Evolutionary conservation across 345 rosid genomes (phyloP).

Genomic region (Arabis hirsuta): DNA sequence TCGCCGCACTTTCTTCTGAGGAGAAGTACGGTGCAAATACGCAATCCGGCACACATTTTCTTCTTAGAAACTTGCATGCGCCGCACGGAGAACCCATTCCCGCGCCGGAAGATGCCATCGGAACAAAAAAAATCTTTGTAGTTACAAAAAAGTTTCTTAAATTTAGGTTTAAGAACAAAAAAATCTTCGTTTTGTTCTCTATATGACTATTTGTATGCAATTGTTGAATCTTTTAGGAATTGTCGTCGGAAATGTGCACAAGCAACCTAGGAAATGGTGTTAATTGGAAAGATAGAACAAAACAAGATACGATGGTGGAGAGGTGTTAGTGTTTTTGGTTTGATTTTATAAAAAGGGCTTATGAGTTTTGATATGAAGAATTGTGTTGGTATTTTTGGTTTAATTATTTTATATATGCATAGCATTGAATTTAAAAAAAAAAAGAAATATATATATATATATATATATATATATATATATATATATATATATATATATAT

Average conservation of each 20-base stretch:
- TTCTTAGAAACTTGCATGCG: constrained; percentile 58
- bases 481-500: background rate
- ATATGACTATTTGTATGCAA: background rate
- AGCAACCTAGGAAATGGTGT: constrained; percentile 31
- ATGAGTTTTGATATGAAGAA: background rate
- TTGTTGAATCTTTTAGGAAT: background rate
- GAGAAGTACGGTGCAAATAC: constrained; percentile 52
- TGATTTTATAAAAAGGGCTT: constrained; percentile 28
- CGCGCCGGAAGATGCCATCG: constrained; percentile 20
- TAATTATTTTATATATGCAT: background rate
- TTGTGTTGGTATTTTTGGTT: background rate
- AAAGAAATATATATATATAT: too few relatives aligned
- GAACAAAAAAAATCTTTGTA: background rate
- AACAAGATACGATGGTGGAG: constrained; percentile 17
- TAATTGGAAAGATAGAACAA: background rate
- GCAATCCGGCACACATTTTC: constrained; percentile 54
- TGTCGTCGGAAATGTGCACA: constrained; percentile 17
- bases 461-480: too few relatives aligned
- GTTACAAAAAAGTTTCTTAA: background rate
- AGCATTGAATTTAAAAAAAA: background rate
- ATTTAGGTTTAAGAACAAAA: background rate
- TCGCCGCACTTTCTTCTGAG: constrained; percentile 53
- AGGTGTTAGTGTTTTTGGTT: constrained; percentile 4
- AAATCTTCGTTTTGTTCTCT: background rate
- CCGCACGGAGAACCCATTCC: constrained; percentile 56